phyloP scores from a whole-genome alignment of 2,329 filamentous ascomycete species.

The Shiraia sp. region DNA sequence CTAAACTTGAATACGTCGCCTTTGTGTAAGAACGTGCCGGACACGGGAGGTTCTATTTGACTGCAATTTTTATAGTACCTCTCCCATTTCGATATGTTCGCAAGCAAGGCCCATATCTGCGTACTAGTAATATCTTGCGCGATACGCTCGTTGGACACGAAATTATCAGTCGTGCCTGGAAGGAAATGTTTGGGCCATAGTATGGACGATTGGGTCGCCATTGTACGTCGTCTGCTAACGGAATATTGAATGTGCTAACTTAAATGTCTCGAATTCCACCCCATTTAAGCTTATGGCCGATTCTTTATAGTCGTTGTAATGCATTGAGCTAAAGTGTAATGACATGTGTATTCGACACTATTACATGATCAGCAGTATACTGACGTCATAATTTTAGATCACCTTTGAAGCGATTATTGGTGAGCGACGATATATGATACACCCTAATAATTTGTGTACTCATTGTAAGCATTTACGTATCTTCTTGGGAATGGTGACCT shows the following conservation, averaged over 20 bases:
- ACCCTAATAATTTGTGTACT: too few species aligned
- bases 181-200: slow-evolving; percentile 36
- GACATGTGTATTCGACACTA: too few species aligned
- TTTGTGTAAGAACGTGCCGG: slow-evolving; percentile 26
- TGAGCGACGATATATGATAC: too few species aligned
- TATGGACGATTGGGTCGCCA: slow-evolving; percentile 30
- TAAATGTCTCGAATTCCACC: too few species aligned
- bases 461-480: too few species aligned
- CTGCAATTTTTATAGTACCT: slow-evolving; percentile 41
- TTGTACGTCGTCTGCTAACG: not conserved
- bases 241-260: too few species aligned
- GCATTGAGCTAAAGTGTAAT: too few species aligned
- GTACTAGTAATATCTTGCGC: slow-evolving; percentile 26
- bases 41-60: slow-evolving; percentile 31
- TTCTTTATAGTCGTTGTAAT: not conserved
- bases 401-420: too few species aligned
- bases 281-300: not conserved
- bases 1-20: slow-evolving; percentile 37
- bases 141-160: slow-evolving; percentile 41
- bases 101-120: slow-evolving; percentile 38
- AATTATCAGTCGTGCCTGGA: slow-evolving; percentile 46
- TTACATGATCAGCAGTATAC: too few species aligned
- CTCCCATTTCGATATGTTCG: slow-evolving; percentile 40
- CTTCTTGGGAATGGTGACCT: too few species aligned
- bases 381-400: too few species aligned